Evolutionary conservation across 2,329 filamentous ascomycete genomes (phyloP).

Genomic region (Xylariaceae sp.): DNA sequence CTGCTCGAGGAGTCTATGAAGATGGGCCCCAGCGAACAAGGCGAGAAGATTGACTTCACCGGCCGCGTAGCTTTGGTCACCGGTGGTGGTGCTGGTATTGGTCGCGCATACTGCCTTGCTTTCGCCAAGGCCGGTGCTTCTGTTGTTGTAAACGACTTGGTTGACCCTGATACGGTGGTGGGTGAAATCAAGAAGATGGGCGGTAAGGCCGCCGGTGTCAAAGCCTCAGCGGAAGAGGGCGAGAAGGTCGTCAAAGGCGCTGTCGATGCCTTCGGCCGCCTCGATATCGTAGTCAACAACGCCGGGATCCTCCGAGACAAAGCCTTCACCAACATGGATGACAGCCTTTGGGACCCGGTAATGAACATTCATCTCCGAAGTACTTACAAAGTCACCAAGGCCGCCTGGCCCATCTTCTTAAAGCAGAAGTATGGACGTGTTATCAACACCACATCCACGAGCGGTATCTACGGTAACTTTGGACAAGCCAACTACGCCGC

Average conservation of each 20-base stretch:
- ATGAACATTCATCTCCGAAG: conserved; percentile 88
- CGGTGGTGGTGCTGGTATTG: conserved; percentile 84
- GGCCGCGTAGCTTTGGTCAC: conserved; percentile 85
- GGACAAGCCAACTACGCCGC: conserved; percentile 97
- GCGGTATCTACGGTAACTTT: conserved; percentile 98
- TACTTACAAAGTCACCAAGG: conserved; percentile 96
- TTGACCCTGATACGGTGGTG: conserved; percentile 85
- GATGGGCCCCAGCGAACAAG: conserved; percentile 66
- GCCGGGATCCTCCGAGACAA: conserved; percentile 97
- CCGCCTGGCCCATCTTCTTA: conserved; percentile 94
- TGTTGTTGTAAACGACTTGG: conserved; percentile 93
- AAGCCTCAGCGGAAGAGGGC: conserved; percentile 89
- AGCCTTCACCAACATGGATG: conserved; percentile 96
- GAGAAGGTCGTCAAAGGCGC: conserved; percentile 87
- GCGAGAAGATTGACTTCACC: conserved; percentile 73
- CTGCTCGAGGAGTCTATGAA: conserved; percentile 82
- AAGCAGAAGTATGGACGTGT: conserved; percentile 99
- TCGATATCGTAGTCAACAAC: conserved; percentile 97
- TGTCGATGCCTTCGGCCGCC: conserved; percentile 87
- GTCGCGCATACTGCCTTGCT: conserved; percentile 82
- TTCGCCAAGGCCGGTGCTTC: conserved; percentile 82
- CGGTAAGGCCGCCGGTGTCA: conserved; percentile 87
- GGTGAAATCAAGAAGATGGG: conserved; percentile 87
- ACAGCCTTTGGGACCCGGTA: conserved; percentile 87
- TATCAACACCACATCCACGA: conserved; percentile 94